phyloP scores from a whole-genome alignment of 2,329 filamentous ascomycete species.

The Byssothecium circinans region DNA sequence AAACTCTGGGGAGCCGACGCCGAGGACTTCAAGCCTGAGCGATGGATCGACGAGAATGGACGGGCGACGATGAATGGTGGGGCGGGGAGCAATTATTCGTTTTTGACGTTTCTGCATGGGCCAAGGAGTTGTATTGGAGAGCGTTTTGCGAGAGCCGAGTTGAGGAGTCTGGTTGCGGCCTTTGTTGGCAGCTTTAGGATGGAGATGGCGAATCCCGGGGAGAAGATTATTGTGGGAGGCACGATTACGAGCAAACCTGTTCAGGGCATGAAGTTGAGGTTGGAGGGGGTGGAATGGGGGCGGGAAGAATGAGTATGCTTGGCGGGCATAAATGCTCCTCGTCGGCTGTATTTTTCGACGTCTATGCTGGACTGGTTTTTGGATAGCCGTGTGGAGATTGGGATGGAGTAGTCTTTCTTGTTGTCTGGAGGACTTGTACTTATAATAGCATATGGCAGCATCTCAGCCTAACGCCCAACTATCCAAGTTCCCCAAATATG shows the following conservation, averaged over 20 bases:
- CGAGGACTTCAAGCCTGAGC: constrained; percentile 47
- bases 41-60: constrained; percentile 48
- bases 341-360: no score
- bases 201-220: constrained; percentile 34
- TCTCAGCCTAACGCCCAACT: no score
- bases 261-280: constrained; percentile 41
- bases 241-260: constrained; percentile 44
- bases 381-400: no score
- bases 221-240: constrained; percentile 34
- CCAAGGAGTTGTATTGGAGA: constrained; percentile 45
- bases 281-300: constrained; percentile 29
- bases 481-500: no score
- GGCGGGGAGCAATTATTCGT: constrained; percentile 43
- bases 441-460: no score
- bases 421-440: no score
- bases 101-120: constrained; percentile 50
- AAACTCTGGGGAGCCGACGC: constrained; percentile 48
- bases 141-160: constrained; percentile 41
- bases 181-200: constrained; percentile 40
- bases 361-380: no score
- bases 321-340: no score
- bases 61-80: constrained; percentile 46
- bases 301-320: background rate
- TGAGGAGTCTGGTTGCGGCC: constrained; percentile 41
- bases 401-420: no score